Evolutionary conservation across 257 asterid genomes (phyloP).

Genomic region (Solanum corneliomulleri): DNA sequence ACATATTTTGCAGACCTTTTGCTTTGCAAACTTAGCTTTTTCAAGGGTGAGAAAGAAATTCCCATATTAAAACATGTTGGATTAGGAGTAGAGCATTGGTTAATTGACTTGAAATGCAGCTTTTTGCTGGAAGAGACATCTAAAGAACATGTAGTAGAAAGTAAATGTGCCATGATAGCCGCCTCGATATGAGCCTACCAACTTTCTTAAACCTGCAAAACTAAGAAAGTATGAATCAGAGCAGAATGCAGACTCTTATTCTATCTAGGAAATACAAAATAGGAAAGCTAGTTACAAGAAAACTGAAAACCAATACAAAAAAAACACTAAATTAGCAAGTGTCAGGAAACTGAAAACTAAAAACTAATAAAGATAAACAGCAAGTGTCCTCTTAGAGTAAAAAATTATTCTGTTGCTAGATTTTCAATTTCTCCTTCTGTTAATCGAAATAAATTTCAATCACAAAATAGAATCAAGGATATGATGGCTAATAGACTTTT

Average conservation of each 20-base stretch:
- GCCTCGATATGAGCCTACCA: background rate
- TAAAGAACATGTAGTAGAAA: slow-evolving; percentile 45
- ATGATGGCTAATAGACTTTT: background rate
- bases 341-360: background rate
- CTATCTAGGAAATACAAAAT: background rate
- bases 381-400: background rate
- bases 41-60: slow-evolving; percentile 10
- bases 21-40: slow-evolving; percentile 4
- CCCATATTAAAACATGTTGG: slow-evolving; percentile 18
- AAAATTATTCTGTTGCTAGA: background rate
- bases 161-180: slow-evolving; percentile 57
- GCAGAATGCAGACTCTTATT: background rate
- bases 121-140: slow-evolving; percentile 24
- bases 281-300: background rate
- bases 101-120: slow-evolving; percentile 12
- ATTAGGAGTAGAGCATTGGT: slow-evolving; percentile 17
- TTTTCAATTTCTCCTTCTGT: background rate
- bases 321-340: background rate
- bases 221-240: background rate
- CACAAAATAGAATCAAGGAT: background rate
- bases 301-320: background rate
- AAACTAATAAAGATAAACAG: background rate
- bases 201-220: slow-evolving; percentile 21
- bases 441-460: background rate
- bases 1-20: slow-evolving; percentile 12